Percentiles rank a stretch among this genome's conserved stretches.
Conservation (phyloP, 768 basidiomycete species). For the Boletus barrowsii region DNA sequence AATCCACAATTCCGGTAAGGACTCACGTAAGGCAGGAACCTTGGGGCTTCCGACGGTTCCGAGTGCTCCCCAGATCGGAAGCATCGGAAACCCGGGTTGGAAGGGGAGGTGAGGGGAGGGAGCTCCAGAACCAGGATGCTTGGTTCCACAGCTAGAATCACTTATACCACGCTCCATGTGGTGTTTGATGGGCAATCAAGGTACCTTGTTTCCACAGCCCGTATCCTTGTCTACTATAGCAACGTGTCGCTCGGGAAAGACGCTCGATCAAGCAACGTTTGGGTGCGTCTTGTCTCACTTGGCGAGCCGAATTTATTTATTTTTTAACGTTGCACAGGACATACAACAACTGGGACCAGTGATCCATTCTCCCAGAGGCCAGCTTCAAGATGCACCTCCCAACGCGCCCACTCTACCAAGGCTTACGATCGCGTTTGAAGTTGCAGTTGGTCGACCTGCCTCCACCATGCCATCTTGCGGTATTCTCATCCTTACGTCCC, state of each 20-base stretch:
- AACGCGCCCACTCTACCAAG: slow-evolving; percentile 18
- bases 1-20: no score
- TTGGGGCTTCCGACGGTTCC: no score
- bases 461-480: slow-evolving; percentile 7
- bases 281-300: slow-evolving; percentile 14
- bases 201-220: slow-evolving; percentile 20
- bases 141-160: no score
- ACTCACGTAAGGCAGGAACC: no score
- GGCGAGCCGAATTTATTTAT: not conserved
- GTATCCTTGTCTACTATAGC: slow-evolving; percentile 18
- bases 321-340: slow-evolving; percentile 8
- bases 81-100: no score
- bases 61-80: no score
- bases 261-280: slow-evolving; percentile 9
- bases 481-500: slow-evolving; percentile 13
- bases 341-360: slow-evolving; percentile 14
- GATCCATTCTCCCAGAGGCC: slow-evolving; percentile 8
- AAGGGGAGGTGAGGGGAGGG: no score
- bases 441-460: slow-evolving; percentile 2
- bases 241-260: slow-evolving; percentile 3
- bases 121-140: no score
- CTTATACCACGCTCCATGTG: slow-evolving; percentile 20
- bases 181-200: slow-evolving; percentile 22
- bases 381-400: not conserved
- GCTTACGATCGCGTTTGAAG: slow-evolving; percentile 22